Evolutionary conservation across 306 rosid species (phyloP).

Genomic region (Senna tora): DNA sequence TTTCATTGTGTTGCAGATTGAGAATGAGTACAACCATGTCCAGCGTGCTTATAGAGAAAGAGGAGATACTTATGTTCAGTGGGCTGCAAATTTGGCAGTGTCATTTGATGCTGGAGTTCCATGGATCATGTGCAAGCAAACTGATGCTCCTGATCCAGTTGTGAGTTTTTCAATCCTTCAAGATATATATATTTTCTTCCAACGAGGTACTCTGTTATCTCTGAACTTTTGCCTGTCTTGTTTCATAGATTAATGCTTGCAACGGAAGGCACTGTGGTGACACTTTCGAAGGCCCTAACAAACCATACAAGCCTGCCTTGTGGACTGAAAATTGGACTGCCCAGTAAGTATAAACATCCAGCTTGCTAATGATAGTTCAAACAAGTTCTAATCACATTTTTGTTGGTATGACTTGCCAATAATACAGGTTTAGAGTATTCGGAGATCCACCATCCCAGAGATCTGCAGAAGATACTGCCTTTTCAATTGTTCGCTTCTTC

Average conservation of each 20-base stretch:
- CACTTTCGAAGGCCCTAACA: constrained; percentile 87
- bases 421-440: constrained; percentile 74
- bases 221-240: neutral
- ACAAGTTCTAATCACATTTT: constrained; percentile 5
- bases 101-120: constrained; percentile 62
- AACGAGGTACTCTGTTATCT: neutral
- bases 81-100: constrained; percentile 86
- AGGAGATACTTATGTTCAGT: constrained; percentile 72
- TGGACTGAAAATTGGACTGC: constrained; percentile 99
- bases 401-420: constrained; percentile 35
- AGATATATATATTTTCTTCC: neutral
- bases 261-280: constrained; percentile 98
- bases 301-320: constrained; percentile 72
- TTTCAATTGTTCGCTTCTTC: constrained; percentile 83
- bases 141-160: constrained; percentile 93
- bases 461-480: constrained; percentile 92
- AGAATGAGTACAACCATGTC: constrained; percentile 86
- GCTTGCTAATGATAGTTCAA: constrained; percentile 15
- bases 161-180: constrained; percentile 48
- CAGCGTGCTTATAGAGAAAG: constrained; percentile 63
- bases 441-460: constrained; percentile 97
- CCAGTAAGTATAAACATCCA: constrained; percentile 64
- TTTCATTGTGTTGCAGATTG: constrained; percentile 57
- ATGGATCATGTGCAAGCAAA: constrained; percentile 99
- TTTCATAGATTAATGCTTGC: constrained; percentile 80